Evolutionary conservation across 768 basidiomycete genomes (phyloP).

Genomic region (Mycena epipterygia): DNA sequence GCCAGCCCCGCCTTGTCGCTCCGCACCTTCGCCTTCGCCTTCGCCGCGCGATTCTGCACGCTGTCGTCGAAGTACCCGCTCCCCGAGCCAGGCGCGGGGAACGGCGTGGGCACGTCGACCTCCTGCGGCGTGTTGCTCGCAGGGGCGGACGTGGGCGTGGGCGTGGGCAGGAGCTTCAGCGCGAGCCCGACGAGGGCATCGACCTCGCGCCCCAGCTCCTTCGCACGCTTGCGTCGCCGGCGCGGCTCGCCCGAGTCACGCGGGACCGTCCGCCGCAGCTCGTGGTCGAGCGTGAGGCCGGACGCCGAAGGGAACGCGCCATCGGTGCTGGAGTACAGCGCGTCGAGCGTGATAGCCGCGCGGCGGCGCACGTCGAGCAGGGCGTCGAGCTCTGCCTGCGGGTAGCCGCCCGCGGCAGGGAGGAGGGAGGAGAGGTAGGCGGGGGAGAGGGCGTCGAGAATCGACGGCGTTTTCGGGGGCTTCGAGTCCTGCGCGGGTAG

Average conservation of each 20-base stretch:
- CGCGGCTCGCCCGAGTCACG: slow-evolving; percentile 31
- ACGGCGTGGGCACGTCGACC: not conserved
- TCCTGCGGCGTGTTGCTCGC: not conserved
- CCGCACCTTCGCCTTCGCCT: not conserved
- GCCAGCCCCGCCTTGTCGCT: slow-evolving; percentile 30
- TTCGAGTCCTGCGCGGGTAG: slow-evolving; percentile 1
- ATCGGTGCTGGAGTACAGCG: slow-evolving; percentile 1
- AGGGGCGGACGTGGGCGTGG: not conserved
- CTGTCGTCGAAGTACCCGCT: not conserved
- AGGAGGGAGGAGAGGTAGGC: slow-evolving; percentile 6
- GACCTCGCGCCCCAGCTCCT: slow-evolving; percentile 30
- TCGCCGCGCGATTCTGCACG: not conserved
- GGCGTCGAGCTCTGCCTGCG: slow-evolving; percentile 7
- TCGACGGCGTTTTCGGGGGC: slow-evolving; percentile 11
- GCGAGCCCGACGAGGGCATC: slow-evolving; percentile 34
- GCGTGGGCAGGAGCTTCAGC: slow-evolving; percentile 19
- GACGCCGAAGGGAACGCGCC: not conserved
- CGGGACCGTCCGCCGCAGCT: slow-evolving; percentile 27
- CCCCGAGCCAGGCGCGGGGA: not conserved
- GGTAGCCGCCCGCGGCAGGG: slow-evolving; percentile 5
- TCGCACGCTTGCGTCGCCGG: slow-evolving; percentile 32
- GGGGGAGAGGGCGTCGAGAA: slow-evolving; percentile 22
- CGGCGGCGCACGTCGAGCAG: slow-evolving; percentile 27
- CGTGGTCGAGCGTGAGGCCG: slow-evolving; percentile 22
- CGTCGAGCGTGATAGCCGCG: slow-evolving; percentile 20